phyloP scores from a whole-genome alignment of 1,284 basidiomycete genomes.

The Xerocomus amazonicus region DNA sequence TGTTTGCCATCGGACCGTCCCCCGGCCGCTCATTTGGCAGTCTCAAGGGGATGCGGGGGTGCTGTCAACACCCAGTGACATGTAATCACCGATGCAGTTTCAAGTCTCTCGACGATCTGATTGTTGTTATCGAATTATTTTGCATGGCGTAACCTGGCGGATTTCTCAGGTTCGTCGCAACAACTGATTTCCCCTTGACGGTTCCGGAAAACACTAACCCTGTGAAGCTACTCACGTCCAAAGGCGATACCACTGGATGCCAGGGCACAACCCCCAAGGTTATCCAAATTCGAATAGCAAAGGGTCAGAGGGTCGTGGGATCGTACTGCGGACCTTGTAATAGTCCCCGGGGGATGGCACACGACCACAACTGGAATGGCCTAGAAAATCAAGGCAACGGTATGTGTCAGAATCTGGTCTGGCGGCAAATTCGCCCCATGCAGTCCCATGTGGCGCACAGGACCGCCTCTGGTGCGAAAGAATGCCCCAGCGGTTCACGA shows the following conservation, averaged over 20 bases:
- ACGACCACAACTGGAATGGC: conserved; percentile 1
- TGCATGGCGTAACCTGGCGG: neutral
- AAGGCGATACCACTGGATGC: neutral
- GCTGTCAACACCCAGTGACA: conserved; percentile 2
- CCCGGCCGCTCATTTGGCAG: conserved; percentile 7
- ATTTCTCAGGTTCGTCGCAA: neutral
- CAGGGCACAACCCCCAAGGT: neutral
- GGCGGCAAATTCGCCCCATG: conserved; percentile 16
- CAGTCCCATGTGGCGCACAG: conserved; percentile 3
- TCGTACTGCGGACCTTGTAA: conserved; percentile 1
- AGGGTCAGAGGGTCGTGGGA: conserved; percentile 21
- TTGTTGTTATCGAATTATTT: neutral
- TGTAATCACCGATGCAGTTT: conserved; percentile 25
- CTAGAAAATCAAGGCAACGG: conserved; percentile 1
- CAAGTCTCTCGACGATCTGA: conserved; percentile 9
- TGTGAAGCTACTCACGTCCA: conserved; percentile 1
- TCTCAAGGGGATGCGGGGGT: neutral
- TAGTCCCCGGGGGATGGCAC: neutral
- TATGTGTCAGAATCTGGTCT: neutral
- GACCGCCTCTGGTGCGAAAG: neutral
- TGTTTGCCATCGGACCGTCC: neutral
- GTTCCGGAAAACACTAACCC: neutral
- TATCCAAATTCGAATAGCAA: conserved; percentile 5
- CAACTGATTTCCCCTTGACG: neutral
- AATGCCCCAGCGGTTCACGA: conserved; percentile 4